phyloP scores from a whole-genome alignment of 805 yeast species.

The Cyberlindnera nakhonratchasimensis region DNA sequence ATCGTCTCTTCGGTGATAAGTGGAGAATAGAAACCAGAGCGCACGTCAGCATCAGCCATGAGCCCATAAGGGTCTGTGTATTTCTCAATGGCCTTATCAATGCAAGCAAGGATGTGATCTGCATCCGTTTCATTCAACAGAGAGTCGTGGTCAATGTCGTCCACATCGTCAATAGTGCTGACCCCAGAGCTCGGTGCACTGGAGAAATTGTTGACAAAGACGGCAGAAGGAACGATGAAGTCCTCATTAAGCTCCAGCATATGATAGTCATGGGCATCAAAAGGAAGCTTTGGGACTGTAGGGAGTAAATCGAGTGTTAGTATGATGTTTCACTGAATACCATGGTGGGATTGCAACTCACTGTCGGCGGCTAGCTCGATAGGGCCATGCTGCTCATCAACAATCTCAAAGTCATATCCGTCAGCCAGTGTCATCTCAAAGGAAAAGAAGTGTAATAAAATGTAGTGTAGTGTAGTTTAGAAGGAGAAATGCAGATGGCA shows the following conservation, averaged over 20 bases:
- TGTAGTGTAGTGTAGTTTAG: background rate
- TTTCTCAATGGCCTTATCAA: background rate
- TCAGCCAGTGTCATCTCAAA: constrained; percentile 4
- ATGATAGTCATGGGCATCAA: constrained; percentile 25
- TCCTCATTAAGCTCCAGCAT: constrained; percentile 26
- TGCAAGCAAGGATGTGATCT: background rate
- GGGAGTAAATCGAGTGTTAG: constrained; percentile 5
- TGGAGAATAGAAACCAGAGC: background rate
- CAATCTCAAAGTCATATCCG: background rate
- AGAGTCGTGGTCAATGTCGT: background rate
- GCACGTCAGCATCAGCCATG: background rate
- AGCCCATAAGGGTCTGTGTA: background rate
- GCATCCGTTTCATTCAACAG: background rate
- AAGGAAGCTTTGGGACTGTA: constrained; percentile 23
- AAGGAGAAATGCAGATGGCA: background rate
- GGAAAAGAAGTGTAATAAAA: background rate
- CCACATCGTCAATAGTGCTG: background rate
- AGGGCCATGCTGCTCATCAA: background rate
- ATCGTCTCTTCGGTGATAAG: background rate
- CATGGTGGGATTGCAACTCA: constrained; percentile 2
- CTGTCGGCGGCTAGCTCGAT: constrained; percentile 10
- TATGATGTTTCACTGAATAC: background rate
- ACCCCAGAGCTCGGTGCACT: background rate
- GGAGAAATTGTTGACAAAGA: constrained; percentile 21
- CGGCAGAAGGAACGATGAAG: constrained; percentile 18